phyloP scores from a whole-genome alignment of 805 yeast genomes.

The Brettanomyces nanus region DNA sequence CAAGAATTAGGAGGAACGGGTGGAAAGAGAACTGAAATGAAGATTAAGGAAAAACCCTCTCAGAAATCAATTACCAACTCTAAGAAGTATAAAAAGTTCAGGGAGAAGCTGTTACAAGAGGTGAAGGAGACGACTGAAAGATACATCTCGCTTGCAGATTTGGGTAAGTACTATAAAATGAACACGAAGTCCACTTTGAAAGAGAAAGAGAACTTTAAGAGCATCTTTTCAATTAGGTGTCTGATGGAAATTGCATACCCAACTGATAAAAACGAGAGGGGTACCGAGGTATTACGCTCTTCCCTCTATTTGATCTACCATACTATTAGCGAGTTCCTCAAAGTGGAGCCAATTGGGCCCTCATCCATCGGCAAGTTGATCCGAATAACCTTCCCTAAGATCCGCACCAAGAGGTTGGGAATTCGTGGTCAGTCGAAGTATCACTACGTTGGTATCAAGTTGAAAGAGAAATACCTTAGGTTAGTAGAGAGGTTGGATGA shows the following conservation, averaged over 20 bases:
- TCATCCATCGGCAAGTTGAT: slow-evolving; percentile 70
- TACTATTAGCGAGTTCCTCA: slow-evolving; percentile 14
- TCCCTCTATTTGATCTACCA: slow-evolving; percentile 18
- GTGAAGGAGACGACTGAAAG: slow-evolving; percentile 13
- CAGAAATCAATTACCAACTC: slow-evolving; percentile 10
- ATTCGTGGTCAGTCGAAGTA: slow-evolving; percentile 73
- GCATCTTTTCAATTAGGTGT: slow-evolving; percentile 19
- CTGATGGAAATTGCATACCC: slow-evolving; percentile 17
- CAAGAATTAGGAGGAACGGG: no score
- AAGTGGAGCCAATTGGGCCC: slow-evolving; percentile 50
- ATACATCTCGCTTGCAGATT: slow-evolving; percentile 9
- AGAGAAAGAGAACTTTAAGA: slow-evolving; percentile 16
- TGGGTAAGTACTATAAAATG: slow-evolving; percentile 12
- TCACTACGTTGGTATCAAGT: slow-evolving; percentile 66
- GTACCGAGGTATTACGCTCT: slow-evolving; percentile 13
- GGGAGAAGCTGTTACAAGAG: slow-evolving; percentile 9
- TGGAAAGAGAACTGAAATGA: no score
- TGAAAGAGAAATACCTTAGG: slow-evolving; percentile 8
- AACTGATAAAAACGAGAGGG: slow-evolving; percentile 8
- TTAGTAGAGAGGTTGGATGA: slow-evolving; percentile 9
- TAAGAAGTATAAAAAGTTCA: slow-evolving; percentile 13
- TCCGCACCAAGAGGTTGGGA: slow-evolving; percentile 70
- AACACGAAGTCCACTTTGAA: slow-evolving; percentile 11
- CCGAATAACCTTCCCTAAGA: slow-evolving; percentile 52
- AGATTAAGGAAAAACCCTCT: slow-evolving; percentile 4